Conservation (phyloP, 768 basidiomycete species). For the Mrakia frigida region DNA sequence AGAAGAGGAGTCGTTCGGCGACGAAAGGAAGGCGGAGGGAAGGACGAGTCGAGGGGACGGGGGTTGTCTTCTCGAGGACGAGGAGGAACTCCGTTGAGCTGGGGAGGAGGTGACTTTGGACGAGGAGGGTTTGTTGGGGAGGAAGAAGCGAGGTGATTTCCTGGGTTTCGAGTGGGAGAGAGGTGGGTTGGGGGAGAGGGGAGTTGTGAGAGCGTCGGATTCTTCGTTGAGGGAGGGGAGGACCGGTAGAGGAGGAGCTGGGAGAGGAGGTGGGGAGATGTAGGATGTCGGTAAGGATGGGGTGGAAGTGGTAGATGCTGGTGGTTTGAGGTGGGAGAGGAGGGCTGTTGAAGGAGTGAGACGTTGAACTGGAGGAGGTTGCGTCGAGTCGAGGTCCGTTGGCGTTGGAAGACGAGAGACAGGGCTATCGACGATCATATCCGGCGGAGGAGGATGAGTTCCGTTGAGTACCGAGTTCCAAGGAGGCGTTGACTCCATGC, state of each 20-base stretch:
- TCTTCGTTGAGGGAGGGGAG: not conserved
- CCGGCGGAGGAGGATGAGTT: not conserved
- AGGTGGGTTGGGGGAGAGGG: conserved; percentile 9
- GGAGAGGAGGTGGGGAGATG: not conserved
- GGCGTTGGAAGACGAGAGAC: not conserved
- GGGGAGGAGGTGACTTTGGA: not conserved
- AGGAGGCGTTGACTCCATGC: conserved; percentile 14
- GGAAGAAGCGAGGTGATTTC: conserved; percentile 17
- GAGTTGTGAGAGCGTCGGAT: not conserved
- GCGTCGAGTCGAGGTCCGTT: not conserved
- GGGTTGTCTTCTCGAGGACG: not conserved
- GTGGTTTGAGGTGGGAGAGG: not conserved
- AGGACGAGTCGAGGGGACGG: conserved; percentile 16
- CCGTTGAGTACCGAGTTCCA: not conserved
- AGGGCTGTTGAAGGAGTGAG: conserved; percentile 23
- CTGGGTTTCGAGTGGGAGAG: not conserved
- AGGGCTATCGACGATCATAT: not conserved
- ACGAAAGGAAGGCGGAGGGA: conserved; percentile 2
- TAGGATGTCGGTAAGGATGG: not conserved
- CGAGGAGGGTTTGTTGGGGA: not conserved
- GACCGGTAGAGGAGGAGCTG: not conserved
- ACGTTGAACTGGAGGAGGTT: conserved; percentile 1
- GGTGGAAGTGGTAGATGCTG: not conserved
- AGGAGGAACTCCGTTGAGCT: conserved; percentile 2
- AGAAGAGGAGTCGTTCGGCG: not conserved